A percentile compares a stretch with the other conserved stretches of the same genome.
These are phyloP conservation scores for Mimosa bimucronata DNA, from an alignment of 306 rosid species.

Conservation along the genomic window DNA sequence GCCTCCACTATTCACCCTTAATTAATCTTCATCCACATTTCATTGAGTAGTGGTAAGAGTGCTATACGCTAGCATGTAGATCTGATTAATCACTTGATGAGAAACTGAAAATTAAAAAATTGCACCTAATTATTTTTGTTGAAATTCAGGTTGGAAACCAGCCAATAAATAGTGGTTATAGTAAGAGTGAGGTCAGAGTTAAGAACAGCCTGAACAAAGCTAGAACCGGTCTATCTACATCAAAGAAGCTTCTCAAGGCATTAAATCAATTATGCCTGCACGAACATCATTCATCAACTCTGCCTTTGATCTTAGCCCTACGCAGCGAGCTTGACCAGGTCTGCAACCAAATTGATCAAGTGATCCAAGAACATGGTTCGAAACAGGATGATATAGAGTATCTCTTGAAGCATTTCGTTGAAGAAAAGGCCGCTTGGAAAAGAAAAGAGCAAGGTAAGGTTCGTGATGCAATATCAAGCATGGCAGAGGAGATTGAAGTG, in stretches of 20 bases:
- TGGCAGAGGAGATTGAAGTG: constrained; percentile 56
- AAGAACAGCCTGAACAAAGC: constrained; percentile 59
- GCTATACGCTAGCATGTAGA: background rate
- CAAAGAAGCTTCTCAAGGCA: constrained; percentile 65
- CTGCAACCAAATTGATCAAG: constrained; percentile 45
- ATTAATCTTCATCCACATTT: background rate
- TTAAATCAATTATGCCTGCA: constrained; percentile 51
- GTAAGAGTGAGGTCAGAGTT: constrained; percentile 27
- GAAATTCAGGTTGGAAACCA: constrained; percentile 50
- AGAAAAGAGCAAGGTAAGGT: constrained; percentile 55
- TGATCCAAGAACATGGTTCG: constrained; percentile 48
- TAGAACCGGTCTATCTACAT: constrained; percentile 53
- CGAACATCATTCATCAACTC: constrained; percentile 43
- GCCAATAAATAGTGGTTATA: constrained; percentile 28
- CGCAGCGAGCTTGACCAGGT: constrained; percentile 57
- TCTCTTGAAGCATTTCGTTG: constrained; percentile 53
- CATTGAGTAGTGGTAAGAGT: background rate
- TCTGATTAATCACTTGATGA: background rate
- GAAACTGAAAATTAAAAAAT: background rate
- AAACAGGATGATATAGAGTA: constrained; percentile 44
- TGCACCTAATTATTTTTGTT: background rate
- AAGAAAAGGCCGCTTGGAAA: constrained; percentile 62
- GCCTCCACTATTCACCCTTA: background rate
- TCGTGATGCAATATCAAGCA: constrained; percentile 36
- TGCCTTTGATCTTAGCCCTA: constrained; percentile 50